Conservation (phyloP, 75 land plant genomes). For the Cryptomeria japonica region DNA sequence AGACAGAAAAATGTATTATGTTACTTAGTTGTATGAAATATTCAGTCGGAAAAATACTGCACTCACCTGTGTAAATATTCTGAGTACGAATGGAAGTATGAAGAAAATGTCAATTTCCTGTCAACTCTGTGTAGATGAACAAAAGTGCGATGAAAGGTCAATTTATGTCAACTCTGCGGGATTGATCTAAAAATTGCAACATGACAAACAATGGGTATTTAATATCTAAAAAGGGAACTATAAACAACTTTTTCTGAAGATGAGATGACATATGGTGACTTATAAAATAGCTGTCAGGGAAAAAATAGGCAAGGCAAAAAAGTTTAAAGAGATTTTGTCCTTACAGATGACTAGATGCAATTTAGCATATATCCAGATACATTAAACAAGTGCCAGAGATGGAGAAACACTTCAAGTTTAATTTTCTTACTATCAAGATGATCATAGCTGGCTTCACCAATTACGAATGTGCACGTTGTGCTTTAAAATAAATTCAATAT, state of each 20-base stretch:
- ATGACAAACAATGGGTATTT: neutral
- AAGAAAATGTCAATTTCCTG: too few relatives aligned
- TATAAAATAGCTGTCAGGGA: neutral
- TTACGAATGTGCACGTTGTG: too few relatives aligned
- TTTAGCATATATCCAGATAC: neutral
- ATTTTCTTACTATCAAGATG: neutral
- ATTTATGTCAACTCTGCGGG: constrained; percentile 70
- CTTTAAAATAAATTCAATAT: neutral
- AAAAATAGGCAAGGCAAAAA: neutral
- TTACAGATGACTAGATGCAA: neutral
- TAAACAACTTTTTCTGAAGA: neutral
- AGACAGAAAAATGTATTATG: too few relatives aligned
- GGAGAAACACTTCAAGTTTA: neutral
- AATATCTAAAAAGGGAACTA: neutral
- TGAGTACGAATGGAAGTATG: too few relatives aligned
- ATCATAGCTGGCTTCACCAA: too few relatives aligned
- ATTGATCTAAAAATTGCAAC: constrained; percentile 52
- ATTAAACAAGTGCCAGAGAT: neutral
- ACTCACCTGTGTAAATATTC: too few relatives aligned
- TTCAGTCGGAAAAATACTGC: too few relatives aligned
- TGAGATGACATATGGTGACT: neutral
- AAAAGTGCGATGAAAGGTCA: too few relatives aligned
- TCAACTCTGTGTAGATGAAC: too few relatives aligned
- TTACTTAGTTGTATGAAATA: too few relatives aligned
- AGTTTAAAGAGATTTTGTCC: neutral